Conservation (phyloP, 192 early-diverging fungal genomes). For the Geosiphon pyriformis region DNA sequence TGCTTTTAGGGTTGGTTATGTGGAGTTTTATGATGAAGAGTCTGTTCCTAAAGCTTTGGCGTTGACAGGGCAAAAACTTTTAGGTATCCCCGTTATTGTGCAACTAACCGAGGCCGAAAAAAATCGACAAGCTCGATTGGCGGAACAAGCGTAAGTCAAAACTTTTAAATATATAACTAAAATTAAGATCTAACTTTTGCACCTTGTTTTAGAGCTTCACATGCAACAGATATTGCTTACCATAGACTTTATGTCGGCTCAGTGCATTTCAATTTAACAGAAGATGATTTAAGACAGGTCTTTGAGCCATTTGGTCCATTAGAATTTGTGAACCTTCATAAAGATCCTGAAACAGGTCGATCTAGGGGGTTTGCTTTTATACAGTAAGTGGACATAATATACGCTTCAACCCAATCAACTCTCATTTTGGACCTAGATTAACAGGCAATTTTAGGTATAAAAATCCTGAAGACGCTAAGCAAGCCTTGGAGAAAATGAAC, state of each 20-base stretch:
- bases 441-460: slow-evolving; percentile 41
- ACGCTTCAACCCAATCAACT: too few species aligned
- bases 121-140: slow-evolving; percentile 68
- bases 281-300: slow-evolving; percentile 69
- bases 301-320: slow-evolving; percentile 84
- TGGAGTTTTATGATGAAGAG: slow-evolving; percentile 88
- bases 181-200: slow-evolving; percentile 22
- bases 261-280: slow-evolving; percentile 58
- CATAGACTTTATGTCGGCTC: slow-evolving; percentile 59
- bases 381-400: slow-evolving; percentile 45
- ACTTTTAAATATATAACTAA: slow-evolving; percentile 29
- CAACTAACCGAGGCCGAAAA: slow-evolving; percentile 91
- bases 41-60: slow-evolving; percentile 80
- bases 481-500: slow-evolving; percentile 78
- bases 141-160: slow-evolving; percentile 49
- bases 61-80: slow-evolving; percentile 78
- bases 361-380: slow-evolving; percentile 79
- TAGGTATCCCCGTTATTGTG: slow-evolving; percentile 91
- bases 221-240: slow-evolving; percentile 43
- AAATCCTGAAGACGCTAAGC: slow-evolving; percentile 63
- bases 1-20: slow-evolving; percentile 77
- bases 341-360: slow-evolving; percentile 62
- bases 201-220: slow-evolving; percentile 17
- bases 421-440: too few species aligned
- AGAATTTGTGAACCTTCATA: slow-evolving; percentile 78